A percentile compares a stretch with the other conserved stretches of the same genome.
phyloP scores from a whole-genome alignment of 2,329 filamentous ascomycete genomes.

The Cryphonectria parasitica region DNA sequence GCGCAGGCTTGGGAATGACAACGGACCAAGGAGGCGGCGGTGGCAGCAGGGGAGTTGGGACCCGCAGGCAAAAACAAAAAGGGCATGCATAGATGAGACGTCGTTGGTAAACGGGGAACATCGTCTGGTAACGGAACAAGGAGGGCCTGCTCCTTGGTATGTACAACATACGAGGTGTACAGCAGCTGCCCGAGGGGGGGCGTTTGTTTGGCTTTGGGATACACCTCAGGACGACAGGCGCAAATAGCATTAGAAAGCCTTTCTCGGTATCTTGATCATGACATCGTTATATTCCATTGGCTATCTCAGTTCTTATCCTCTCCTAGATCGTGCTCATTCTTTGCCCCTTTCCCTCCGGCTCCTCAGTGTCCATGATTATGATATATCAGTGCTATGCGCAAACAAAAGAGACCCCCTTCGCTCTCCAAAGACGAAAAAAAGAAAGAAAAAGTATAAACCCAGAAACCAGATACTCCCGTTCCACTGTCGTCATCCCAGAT shows the following conservation, averaged over 20 bases:
- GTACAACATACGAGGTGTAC: slow-evolving; percentile 12
- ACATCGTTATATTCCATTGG: slow-evolving; percentile 7
- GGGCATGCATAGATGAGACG: neutral
- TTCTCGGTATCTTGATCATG: slow-evolving; percentile 4
- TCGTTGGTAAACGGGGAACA: neutral
- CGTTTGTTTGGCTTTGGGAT: slow-evolving; percentile 8
- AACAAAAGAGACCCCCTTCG: neutral
- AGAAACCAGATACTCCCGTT: neutral
- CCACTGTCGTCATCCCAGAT: neutral
- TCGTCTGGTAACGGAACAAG: neutral
- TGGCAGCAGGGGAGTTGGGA: neutral
- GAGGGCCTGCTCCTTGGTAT: neutral
- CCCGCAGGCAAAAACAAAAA: slow-evolving; percentile 7
- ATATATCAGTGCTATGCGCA: slow-evolving; percentile 4
- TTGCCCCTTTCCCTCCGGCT: neutral
- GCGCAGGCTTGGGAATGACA: neutral
- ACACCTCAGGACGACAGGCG: slow-evolving; percentile 7
- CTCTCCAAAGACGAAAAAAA: neutral
- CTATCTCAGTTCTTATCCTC: neutral
- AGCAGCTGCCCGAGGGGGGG: neutral
- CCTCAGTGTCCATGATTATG: neutral
- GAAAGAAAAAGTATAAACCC: neutral
- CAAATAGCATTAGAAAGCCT: slow-evolving; percentile 16
- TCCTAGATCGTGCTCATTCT: neutral
- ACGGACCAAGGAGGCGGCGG: neutral